Base-by-base conservation (phyloP, 805 yeast genomes). In the Myxozyma mucilagina region DNA sequence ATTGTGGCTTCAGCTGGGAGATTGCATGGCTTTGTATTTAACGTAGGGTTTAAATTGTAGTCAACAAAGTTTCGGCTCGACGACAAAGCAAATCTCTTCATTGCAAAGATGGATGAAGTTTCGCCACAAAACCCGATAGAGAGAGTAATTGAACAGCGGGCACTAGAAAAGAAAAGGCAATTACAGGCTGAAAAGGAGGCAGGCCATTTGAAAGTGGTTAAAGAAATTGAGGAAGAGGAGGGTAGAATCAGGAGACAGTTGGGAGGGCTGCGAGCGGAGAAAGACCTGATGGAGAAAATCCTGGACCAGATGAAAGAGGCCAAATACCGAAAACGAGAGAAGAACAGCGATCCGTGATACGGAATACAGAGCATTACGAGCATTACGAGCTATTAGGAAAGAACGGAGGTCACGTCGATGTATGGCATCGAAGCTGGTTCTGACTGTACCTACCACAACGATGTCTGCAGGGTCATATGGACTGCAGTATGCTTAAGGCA, bases 231-330 rank as follows among this genome's bases (percentile, higher is more conserved):
- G 4, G 51, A 20, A 18, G 65, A 63, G 35, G 66, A 61, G 31
- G 44, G n/a, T 7, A 29, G 47, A 11, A 13, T 63, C 7, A n/a
- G 38, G 16, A 29, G 59, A 42, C 59, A 63, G 42, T 13, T 63
- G n/a, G 48, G 53, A 16, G 54, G 53, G 32, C 45, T 63, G 43
- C 31, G 36, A 32, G 47, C 54, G 8, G 65, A 63, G 35, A 56
- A 55, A 50, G 62, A 57, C 10, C 29, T 61, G n/a, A 45, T 61
- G 56, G 44, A 59, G 34, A 62, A 61, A 44, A 55, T 64, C 14
- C 42, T 64, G 47, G 50, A 31, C 32, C 65, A 64, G 53, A 38
- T 64, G 8, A 52, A 44, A 45, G 54, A 49, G n/a, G 48, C 59
- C 20, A 56, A 56, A 51, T 49, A 41, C 10, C 32, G 39, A 32